phyloP scores from a whole-genome alignment of 1,284 basidiomycete species.

The Calocybe gambosa region DNA sequence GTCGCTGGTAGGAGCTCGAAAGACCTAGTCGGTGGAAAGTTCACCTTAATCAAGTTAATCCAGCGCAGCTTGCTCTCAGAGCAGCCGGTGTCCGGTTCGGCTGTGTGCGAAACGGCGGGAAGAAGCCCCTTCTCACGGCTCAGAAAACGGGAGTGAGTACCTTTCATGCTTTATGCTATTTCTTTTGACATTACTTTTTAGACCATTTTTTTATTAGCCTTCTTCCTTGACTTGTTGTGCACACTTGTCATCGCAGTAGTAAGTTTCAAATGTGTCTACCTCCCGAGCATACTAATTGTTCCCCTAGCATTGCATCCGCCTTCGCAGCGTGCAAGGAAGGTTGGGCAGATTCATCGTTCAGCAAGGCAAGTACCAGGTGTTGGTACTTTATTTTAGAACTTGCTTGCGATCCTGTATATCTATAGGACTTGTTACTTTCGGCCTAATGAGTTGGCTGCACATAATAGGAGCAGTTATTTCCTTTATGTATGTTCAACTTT shows the following conservation, averaged over 20 bases:
- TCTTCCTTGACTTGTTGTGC: conserved; percentile 10
- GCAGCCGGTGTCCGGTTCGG: conserved; percentile 3
- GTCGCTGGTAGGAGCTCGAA: neutral
- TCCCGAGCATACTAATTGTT: neutral
- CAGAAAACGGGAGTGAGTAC: conserved; percentile 2
- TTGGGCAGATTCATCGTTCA: conserved; percentile 11
- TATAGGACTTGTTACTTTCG: conserved; percentile 6
- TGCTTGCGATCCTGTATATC: neutral
- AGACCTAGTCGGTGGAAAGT: neutral
- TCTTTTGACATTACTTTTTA: neutral
- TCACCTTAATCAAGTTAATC: neutral
- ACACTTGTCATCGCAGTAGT: conserved; percentile 10
- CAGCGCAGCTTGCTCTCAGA: neutral
- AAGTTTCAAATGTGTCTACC: neutral
- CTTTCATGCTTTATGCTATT: neutral
- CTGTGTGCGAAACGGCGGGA: conserved; percentile 1
- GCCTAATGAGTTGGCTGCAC: conserved; percentile 6
- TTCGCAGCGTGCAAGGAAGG: conserved; percentile 12
- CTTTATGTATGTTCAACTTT: neutral
- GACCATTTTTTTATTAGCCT: conserved; percentile 10
- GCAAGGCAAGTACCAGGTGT: conserved; percentile 4
- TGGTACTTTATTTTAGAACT: neutral
- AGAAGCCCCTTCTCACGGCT: neutral
- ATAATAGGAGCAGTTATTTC: neutral
- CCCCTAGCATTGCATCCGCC: conserved; percentile 11